phyloP scores from a whole-genome alignment of 169 alveolate species.

The Perkinsus marinus region DNA sequence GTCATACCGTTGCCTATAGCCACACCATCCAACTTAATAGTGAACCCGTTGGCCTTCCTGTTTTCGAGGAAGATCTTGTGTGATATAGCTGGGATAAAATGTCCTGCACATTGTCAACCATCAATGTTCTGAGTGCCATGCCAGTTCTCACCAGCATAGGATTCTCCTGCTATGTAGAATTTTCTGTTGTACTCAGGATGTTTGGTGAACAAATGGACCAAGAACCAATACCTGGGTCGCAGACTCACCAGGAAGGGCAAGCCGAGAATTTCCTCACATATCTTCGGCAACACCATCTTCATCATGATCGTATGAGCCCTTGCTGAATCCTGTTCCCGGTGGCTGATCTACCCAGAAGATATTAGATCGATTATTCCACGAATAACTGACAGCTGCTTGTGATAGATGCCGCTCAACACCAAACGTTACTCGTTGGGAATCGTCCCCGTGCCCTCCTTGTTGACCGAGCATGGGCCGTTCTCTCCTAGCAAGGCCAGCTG shows the following conservation, averaged over 20 bases:
- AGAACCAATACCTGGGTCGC: conserved; percentile 14
- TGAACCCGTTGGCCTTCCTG: background rate
- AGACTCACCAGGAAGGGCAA: background rate
- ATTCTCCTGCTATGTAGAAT: conserved; percentile 63
- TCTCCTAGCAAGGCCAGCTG: conserved; percentile 55
- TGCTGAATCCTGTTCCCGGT: conserved; percentile 63
- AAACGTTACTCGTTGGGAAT: conserved; percentile 35
- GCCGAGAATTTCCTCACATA: background rate
- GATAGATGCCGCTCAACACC: too few species aligned
- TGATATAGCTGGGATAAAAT: background rate
- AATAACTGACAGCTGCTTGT: conserved; percentile 5
- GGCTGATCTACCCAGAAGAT: conserved; percentile 65
- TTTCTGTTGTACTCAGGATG: conserved; percentile 30
- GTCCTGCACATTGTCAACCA: conserved; percentile 27
- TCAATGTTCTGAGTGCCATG: background rate
- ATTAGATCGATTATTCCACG: conserved; percentile 55
- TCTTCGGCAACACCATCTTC: conserved; percentile 26
- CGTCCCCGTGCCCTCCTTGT: background rate
- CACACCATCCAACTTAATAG: conserved; percentile 39
- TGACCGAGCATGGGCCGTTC: conserved; percentile 51
- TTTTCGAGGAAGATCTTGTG: background rate
- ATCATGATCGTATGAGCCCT: background rate
- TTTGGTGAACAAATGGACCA: conserved; percentile 27
- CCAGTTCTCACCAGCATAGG: conserved; percentile 37
- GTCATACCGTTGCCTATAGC: conserved; percentile 68